Evolutionary conservation across 1,284 basidiomycete species (phyloP), one percentile per base, ranked within the genome.

Genomic region (Tilletia walkeri): DNA sequence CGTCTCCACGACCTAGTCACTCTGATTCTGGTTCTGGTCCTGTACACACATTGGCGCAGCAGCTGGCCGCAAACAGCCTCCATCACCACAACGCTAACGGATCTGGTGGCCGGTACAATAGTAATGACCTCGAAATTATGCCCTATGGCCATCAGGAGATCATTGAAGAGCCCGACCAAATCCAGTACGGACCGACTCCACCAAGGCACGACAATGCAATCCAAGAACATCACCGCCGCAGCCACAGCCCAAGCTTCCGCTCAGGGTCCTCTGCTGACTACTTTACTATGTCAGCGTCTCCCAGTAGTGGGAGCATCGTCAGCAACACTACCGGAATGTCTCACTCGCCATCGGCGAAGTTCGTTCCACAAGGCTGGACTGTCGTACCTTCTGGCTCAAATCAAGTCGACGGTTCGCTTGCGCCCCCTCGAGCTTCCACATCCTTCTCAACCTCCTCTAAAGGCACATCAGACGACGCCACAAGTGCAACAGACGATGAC

Each of bases 201-300:
- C 50, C 50, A 24, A n/a, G 50, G 30, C 30, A 53, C 50, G 54
- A 56, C 20, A 39, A 39, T 16, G 59, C 59, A 3, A 63, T 63
- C 18, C 59, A 63, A 63, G 59, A 63, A 16, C 34, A 39, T 63
- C 36, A 63, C 6, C 59, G 18, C 34, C 30, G 59, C 18, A 39
- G 10, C 24, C 7, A 12, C 20, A 30, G 24, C 12, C 54, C 54
- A 7, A 24, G 54, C n/a, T 53, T 24, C 16, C 50, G 50, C 7
- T 24, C 50, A 18, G 50, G 50, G 30, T 53, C 50, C 18, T 53
- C 50, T 7, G n/a, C 50, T 4, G 54, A 34, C 4, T 24, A 24
- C 54, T 56, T 56, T 30, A 10, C 10, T 5, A 56, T 56, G 54
- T 34, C 54, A 12, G 18, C 54, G 12, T 56, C 54, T 20, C 5